Conservation (phyloP, 2,329 filamentous ascomycete species). For the Hypoxylon sp. region DNA sequence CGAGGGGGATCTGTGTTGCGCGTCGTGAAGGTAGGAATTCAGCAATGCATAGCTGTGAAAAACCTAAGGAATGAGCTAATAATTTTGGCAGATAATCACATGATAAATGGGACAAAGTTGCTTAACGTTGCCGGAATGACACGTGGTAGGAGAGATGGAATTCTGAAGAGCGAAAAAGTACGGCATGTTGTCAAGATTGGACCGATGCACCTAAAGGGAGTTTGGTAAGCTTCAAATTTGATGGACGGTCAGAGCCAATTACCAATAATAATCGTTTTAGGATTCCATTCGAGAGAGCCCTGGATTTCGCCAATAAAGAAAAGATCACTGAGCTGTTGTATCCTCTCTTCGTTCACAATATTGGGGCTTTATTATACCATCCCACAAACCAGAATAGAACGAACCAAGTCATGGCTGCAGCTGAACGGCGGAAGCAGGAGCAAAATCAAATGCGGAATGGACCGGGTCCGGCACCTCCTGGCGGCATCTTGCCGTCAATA, state of each 20-base stretch:
- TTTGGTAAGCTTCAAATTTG: constrained; percentile 76
- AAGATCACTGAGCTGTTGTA: constrained; percentile 98
- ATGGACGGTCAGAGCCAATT: background rate
- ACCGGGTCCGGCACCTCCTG: constrained; percentile 65
- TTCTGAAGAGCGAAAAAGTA: constrained; percentile 97
- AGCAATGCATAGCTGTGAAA: constrained; percentile 3
- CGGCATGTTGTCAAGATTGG: constrained; percentile 98
- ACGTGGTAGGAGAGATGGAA: constrained; percentile 92
- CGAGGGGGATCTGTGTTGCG: constrained; percentile 94
- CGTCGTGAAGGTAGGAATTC: constrained; percentile 81
- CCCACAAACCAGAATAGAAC: constrained; percentile 88
- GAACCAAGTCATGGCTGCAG: constrained; percentile 89
- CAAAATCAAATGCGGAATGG: constrained; percentile 74
- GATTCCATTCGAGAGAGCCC: constrained; percentile 97
- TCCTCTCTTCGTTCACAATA: constrained; percentile 97
- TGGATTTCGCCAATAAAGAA: constrained; percentile 99
- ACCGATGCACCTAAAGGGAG: constrained; percentile 98
- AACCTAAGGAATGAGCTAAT: constrained; percentile 39
- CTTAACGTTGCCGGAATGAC: constrained; percentile 99
- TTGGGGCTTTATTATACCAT: constrained; percentile 92
- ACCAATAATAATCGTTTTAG: constrained; percentile 62
- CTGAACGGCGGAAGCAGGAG: constrained; percentile 82
- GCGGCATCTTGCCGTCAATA: constrained; percentile 72
- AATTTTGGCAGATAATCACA: constrained; percentile 80
- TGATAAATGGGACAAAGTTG: constrained; percentile 99